Percentiles rank a stretch among this genome's conserved stretches.
phyloP scores from a whole-genome alignment of 2,329 filamentous ascomycete genomes.

The Rutstroemia sp. region DNA sequence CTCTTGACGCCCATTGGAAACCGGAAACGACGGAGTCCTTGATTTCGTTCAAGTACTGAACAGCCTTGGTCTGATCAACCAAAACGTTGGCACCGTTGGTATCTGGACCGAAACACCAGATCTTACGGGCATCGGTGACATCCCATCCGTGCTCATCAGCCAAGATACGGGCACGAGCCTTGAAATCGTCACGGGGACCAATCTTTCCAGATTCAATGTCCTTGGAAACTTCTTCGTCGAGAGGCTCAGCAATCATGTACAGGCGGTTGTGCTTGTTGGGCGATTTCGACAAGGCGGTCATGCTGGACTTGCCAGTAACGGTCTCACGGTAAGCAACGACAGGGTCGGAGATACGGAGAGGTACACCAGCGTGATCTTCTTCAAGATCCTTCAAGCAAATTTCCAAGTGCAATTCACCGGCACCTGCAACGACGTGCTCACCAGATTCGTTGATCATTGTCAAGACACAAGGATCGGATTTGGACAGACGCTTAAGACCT shows the following conservation, averaged over 20 bases:
- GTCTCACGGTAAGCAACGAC: constrained; percentile 99
- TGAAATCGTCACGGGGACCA: constrained; percentile 94
- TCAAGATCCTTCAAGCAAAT: constrained; percentile 99
- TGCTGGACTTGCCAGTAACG: constrained; percentile 75
- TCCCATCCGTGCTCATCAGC: constrained; percentile 99
- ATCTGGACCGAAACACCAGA: constrained; percentile 99
- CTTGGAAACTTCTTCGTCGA: constrained; percentile 83
- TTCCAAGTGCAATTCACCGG: constrained; percentile 98
- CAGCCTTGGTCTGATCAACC: constrained; percentile 99
- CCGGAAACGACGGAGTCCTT: constrained; percentile 99
- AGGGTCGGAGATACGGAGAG: constrained; percentile 94
- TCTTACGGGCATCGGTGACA: constrained; percentile 99
- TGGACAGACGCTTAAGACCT: constrained; percentile 99
- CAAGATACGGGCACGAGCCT: constrained; percentile 90
- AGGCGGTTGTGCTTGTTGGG: constrained; percentile 99
- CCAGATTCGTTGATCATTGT: constrained; percentile 83
- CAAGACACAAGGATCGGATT: constrained; percentile 98
- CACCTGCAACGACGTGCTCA: constrained; percentile 98
- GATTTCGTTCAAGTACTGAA: constrained; percentile 99
- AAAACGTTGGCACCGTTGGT: constrained; percentile 97
- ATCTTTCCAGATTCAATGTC: constrained; percentile 93
- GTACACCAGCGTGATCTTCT: constrained; percentile 98
- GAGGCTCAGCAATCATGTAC: constrained; percentile 86
- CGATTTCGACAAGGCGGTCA: constrained; percentile 97
- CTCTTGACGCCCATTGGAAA: constrained; percentile 99